Conservation (phyloP, 2,329 filamentous ascomycete genomes). For the Lecanosticta acicola region DNA sequence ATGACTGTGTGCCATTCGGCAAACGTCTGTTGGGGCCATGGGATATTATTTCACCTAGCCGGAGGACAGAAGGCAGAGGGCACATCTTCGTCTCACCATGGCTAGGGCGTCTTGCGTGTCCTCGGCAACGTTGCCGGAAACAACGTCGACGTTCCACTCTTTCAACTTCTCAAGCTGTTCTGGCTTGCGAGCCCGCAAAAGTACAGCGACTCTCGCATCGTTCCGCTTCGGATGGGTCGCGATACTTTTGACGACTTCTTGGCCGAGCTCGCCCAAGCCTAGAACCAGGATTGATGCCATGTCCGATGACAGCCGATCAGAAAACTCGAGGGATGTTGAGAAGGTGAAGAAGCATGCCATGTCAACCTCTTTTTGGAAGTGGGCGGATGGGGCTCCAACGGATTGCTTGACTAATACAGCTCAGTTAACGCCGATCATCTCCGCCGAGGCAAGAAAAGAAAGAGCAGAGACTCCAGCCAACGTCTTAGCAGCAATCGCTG, state of each 20-base stretch:
- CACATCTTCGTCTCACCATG: neutral
- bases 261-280: conserved; percentile 62
- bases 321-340: too few species aligned
- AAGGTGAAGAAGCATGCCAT: too few species aligned
- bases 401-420: conserved; percentile 1
- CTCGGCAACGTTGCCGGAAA: conserved; percentile 42
- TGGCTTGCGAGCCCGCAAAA: conserved; percentile 47
- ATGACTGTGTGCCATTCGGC: conserved; percentile 51
- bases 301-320: neutral
- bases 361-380: too few species aligned
- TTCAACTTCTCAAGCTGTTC: conserved; percentile 19
- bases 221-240: conserved; percentile 40
- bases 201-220: conserved; percentile 44
- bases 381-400: too few species aligned
- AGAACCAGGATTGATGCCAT: conserved; percentile 50
- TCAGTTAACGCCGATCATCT: neutral
- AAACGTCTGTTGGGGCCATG: conserved; percentile 28
- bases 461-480: neutral
- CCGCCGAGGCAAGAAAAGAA: neutral
- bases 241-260: conserved; percentile 50
- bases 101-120: conserved; percentile 28
- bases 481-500: too few species aligned
- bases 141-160: conserved; percentile 34
- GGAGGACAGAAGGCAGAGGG: neutral
- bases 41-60: too few species aligned